Percentiles rank a stretch among this genome's conserved stretches.
Conservation (phyloP, 441 rosid genomes). For the Populus trichocarpa region DNA sequence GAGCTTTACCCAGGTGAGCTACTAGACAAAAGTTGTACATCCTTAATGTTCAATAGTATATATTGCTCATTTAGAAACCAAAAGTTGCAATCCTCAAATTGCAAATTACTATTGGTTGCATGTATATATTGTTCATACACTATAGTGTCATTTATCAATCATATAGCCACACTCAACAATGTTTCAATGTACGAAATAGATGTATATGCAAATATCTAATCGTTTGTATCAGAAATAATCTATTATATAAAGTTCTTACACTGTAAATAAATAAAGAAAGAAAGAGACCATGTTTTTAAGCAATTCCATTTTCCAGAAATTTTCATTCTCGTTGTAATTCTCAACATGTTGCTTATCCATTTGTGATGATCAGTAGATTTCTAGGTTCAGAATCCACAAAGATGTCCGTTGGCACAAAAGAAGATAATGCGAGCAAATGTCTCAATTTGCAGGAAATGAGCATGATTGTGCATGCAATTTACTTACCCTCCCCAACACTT, state of each 20-base stretch:
- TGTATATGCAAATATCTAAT: background rate
- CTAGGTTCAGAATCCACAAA: constrained; percentile 5
- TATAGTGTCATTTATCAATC: background rate
- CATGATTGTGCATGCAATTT: background rate
- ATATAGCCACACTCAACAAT: background rate
- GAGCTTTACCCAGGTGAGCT: background rate
- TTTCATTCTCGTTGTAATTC: background rate
- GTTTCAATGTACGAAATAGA: background rate
- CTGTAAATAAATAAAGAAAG: too few relatives aligned
- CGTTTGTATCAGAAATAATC: background rate
- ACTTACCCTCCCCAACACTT: background rate
- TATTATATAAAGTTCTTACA: background rate
- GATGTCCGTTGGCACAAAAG: background rate
- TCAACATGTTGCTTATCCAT: background rate
- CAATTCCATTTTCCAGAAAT: constrained; percentile 2
- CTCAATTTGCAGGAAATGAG: background rate
- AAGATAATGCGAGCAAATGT: background rate
- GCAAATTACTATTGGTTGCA: background rate
- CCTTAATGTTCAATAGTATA: background rate
- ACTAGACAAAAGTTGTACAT: background rate
- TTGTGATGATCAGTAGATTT: background rate
- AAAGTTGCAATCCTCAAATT: background rate
- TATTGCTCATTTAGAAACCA: background rate
- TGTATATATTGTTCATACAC: background rate
- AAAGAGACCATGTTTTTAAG: background rate